Evolutionary conservation across 2,329 filamentous ascomycete species (phyloP), one percentile per base, ranked within the genome.

Genomic region (Talaromyces sp.): DNA sequence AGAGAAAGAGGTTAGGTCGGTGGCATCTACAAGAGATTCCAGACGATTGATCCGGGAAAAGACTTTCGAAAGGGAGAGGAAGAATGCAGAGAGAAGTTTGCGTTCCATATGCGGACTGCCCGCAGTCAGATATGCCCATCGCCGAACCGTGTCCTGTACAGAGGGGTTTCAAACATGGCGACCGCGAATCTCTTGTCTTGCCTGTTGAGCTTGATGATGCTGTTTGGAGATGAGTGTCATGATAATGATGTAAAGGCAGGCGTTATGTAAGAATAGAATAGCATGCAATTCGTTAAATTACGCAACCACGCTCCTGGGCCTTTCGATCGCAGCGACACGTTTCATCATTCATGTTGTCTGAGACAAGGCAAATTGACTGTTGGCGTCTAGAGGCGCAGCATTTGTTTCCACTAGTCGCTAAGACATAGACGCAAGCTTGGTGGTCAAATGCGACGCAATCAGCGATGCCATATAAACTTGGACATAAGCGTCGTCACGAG

Each of bases 61-160:
- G 33, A 14, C 22, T 10, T 31, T 37, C 11, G 27, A 27, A 41
- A n/a, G n/a, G n/a, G 37, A 54, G 14, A 43, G 22, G 9, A 5
- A 31, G 22, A 41, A 19, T 39, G 24, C 13, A 11, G 33, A 41
- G 22, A 50, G 47, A 31, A 24, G 48, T 8, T 57, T 63, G 11
- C n/a, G 39, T 47, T 57, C 48, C 50, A 47, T 57, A 31, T 43
- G 31, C 57, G 41, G 61, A 37, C 31, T 63, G 24, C 50, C 61
- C 1, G 41, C 50, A 63, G 39, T n/a, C 13, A 16, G 50, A 13
- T 33, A 56, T 39, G 37, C 41, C n/a, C 61, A 63, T 57, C 61
- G 61, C n/a, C 50, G 61, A 57, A 57, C 61, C 2, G 50, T 57
- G 16, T 63, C 61, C 22, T 63, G 52, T 45, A 37, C 61, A 37